phyloP scores from a whole-genome alignment of 331 rosid genomes.

The Quercus phellos region DNA sequence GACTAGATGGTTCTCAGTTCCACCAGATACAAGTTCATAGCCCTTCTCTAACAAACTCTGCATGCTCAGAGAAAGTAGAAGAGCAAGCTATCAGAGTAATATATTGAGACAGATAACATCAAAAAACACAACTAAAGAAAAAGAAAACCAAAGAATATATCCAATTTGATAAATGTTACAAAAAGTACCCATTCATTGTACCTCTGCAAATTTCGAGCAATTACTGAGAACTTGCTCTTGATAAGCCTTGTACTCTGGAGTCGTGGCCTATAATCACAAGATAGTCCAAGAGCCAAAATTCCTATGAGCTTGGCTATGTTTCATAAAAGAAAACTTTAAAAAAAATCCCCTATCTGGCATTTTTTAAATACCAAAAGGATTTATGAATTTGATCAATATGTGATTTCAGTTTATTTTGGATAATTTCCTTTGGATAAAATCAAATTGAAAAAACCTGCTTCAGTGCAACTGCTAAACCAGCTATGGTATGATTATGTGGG shows the following conservation, averaged over 20 bases:
- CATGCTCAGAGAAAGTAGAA: constrained; percentile 29
- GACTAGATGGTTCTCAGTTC: constrained; percentile 87
- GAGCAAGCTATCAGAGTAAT: constrained; percentile 18
- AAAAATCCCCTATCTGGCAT: not conserved
- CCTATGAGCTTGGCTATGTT: constrained; percentile 23
- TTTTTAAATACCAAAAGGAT: not conserved
- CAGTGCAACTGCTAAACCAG: constrained; percentile 87
- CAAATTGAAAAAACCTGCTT: constrained; percentile 49
- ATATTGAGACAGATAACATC: constrained; percentile 13
- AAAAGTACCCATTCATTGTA: constrained; percentile 18
- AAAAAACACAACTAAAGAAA: constrained; percentile 10
- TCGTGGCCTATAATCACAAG: constrained; percentile 49
- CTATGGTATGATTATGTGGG: constrained; percentile 79
- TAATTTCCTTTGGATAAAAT: constrained; percentile 4
- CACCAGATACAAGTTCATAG: constrained; percentile 87
- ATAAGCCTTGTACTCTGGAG: constrained; percentile 79
- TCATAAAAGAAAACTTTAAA: not conserved
- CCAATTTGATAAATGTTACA: not conserved
- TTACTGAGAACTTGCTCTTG: constrained; percentile 80
- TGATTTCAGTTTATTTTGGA: constrained; percentile 6
- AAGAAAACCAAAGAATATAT: no score
- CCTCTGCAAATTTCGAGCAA: constrained; percentile 69
- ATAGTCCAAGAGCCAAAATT: constrained; percentile 22
- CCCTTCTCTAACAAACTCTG: constrained; percentile 86
- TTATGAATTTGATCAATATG: constrained; percentile 11